These are phyloP conservation scores for Clonostachys sp. DNA, from an alignment of 2,329 filamentous ascomycete species.

Conservation along the genomic window DNA sequence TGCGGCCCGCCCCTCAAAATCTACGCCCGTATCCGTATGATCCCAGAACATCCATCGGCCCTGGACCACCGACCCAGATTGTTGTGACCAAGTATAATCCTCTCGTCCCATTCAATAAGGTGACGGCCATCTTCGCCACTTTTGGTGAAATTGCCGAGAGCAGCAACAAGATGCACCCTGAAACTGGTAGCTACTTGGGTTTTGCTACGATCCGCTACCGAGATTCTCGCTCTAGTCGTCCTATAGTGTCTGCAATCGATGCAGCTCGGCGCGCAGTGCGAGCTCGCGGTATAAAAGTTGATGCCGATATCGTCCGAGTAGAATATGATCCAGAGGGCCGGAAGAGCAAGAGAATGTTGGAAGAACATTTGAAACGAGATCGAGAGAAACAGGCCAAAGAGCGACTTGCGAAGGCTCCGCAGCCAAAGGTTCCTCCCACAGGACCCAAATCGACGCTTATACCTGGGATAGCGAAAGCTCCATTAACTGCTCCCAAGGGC, in stretches of 20 bases:
- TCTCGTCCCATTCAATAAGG: slow-evolving; percentile 72
- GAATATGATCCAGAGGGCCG: slow-evolving; percentile 86
- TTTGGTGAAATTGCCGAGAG: slow-evolving; percentile 88
- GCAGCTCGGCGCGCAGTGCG: slow-evolving; percentile 79
- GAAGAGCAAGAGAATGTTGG: slow-evolving; percentile 74
- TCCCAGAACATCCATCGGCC: slow-evolving; percentile 76
- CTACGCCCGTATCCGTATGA: slow-evolving; percentile 81
- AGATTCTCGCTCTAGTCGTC: slow-evolving; percentile 47
- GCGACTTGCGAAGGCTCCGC: slow-evolving; percentile 16
- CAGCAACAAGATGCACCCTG: slow-evolving; percentile 91
- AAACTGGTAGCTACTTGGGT: slow-evolving; percentile 89
- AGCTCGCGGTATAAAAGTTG: slow-evolving; percentile 74
- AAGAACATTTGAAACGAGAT: slow-evolving; percentile 66
- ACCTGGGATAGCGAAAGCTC: slow-evolving; percentile 41
- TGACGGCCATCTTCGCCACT: slow-evolving; percentile 70
- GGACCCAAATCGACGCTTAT: slow-evolving; percentile 25
- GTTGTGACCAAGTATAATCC: slow-evolving; percentile 97
- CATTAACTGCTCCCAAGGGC: slow-evolving; percentile 82
- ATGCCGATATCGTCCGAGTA: slow-evolving; percentile 71
- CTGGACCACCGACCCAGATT: slow-evolving; percentile 84
- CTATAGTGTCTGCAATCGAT: slow-evolving; percentile 62
- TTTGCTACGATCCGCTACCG: slow-evolving; percentile 90
- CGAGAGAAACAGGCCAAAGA: slow-evolving; percentile 51
- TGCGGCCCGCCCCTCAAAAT: slow-evolving; percentile 71
- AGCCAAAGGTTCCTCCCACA: slow-evolving; percentile 24